Base-by-base conservation (phyloP, 2,329 filamentous ascomycete genomes). In the Diaporthe citri region DNA sequence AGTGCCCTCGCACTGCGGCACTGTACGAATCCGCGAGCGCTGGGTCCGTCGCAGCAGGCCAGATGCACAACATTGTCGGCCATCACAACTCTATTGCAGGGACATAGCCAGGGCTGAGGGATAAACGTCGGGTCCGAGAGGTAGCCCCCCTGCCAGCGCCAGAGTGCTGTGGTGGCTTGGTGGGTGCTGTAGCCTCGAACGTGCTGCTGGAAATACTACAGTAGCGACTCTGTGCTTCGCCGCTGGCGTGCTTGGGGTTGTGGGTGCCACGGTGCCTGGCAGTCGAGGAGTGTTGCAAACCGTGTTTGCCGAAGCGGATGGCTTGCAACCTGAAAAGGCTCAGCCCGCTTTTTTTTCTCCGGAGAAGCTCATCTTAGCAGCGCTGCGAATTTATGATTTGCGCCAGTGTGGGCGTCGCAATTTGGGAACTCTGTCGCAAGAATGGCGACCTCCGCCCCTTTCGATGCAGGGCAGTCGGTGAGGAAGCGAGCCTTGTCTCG, bases 401-500 rank as follows among this genome's bases (percentile, higher is more conserved):
- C 67, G 67, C 57, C 46, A 57, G 57, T 71, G 71, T 48, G 64
- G 55, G 71, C 46, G 74, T 75, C 59, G 57, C 64, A 70, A 75
- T 74, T 76, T 74, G 52, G 72, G 74, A 69, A 55, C 57, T 62
- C 71, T 66, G 66, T 74, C 57, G 74, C 72, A 69, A 76, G 59
- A 69, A 69, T 69, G 48, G 64, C 64, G 34, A 39, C 64, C 64
- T 34, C 51, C 71, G 67, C 72, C 62, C 75, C 75, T 75, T 76
- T 75, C 59, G 73, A 43, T 74, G 72, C 59, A 72, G 78, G 77
- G 60, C 55, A 76, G 59, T 74, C 62, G 74, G 74, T 77, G 77
- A 77, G 76, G 69, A 69, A 69, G 64, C 64, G 64, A 74, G 55
- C 78, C 80, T 83, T 84, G 79, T 75, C 83, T 81, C 66, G 73